Evolutionary conservation across 208 protist genomes (phyloP).

Genomic region (Crithidia bombi): DNA sequence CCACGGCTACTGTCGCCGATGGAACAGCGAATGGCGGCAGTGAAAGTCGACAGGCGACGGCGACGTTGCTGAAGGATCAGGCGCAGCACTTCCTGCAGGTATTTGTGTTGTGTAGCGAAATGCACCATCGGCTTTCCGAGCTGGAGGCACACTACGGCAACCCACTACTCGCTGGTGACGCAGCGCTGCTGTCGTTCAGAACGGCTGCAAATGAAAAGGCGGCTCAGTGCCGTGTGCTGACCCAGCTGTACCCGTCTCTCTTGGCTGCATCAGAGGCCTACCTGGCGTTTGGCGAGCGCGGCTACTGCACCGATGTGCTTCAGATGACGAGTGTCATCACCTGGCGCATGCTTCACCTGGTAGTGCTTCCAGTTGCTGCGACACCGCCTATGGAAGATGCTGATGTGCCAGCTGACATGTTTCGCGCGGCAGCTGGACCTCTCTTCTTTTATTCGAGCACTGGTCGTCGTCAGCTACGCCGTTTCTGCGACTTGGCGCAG

Average conservation of each 20-base stretch:
- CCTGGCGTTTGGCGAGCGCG: constrained; percentile 2
- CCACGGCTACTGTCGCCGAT: not conserved
- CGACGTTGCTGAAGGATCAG: constrained; percentile 3
- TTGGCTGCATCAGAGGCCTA: constrained; percentile 11
- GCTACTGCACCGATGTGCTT: constrained; percentile 15
- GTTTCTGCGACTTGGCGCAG: not conserved
- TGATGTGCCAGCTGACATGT: not conserved
- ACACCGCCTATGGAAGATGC: not conserved
- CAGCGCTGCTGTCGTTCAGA: not conserved
- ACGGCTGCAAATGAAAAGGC: not conserved
- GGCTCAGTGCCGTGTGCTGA: not conserved
- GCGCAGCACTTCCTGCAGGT: constrained; percentile 4
- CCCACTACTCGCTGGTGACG: not conserved
- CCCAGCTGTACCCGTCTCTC: constrained; percentile 14
- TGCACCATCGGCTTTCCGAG: not conserved
- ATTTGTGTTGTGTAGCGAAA: constrained; percentile 1
- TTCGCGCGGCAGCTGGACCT: no score
- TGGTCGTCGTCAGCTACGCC: not conserved
- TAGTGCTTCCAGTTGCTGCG: not conserved
- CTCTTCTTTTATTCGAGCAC: no score
- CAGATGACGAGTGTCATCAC: constrained; percentile 26
- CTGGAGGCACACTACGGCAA: not conserved
- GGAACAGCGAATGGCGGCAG: not conserved
- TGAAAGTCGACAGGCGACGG: not conserved
- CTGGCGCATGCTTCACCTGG: constrained; percentile 15